Conservation (phyloP, 805 yeast genomes). For the Cyberlindnera nakhonratchasimensis region DNA sequence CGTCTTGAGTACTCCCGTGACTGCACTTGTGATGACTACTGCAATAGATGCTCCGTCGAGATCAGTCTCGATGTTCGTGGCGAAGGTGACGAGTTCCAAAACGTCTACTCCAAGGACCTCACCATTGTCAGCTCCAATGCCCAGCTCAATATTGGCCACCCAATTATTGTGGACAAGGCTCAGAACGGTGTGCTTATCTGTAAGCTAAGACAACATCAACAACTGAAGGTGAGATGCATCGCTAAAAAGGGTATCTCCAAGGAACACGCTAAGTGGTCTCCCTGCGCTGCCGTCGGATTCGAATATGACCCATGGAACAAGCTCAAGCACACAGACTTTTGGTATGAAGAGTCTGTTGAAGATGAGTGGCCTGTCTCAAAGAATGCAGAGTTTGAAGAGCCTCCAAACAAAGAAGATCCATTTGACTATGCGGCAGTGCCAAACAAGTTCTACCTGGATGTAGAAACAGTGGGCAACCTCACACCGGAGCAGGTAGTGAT, state of each 20-base stretch:
- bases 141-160: slow-evolving; percentile 62
- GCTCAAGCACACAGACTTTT: slow-evolving; percentile 88
- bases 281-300: slow-evolving; percentile 91
- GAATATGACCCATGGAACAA: slow-evolving; percentile 99
- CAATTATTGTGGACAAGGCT: slow-evolving; percentile 75
- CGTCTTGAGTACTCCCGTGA: slow-evolving; percentile 85
- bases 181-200: slow-evolving; percentile 87
- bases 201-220: slow-evolving; percentile 90
- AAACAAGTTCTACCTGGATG: slow-evolving; percentile 74
- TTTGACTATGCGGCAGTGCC: slow-evolving; percentile 87
- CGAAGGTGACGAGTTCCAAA: slow-evolving; percentile 82
- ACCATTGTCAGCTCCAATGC: slow-evolving; percentile 39
- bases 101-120: slow-evolving; percentile 84
- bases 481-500: slow-evolving; percentile 86
- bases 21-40: slow-evolving; percentile 97
- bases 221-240: slow-evolving; percentile 80
- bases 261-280: slow-evolving; percentile 99
- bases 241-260: slow-evolving; percentile 97
- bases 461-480: slow-evolving; percentile 89
- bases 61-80: slow-evolving; percentile 84
- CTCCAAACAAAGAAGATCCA: slow-evolving; percentile 80
- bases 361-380: slow-evolving; percentile 91
- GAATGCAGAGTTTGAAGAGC: slow-evolving; percentile 95
- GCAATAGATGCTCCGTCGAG: slow-evolving; percentile 91
- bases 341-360: slow-evolving; percentile 90